These are phyloP conservation scores for Macrophomina pseudophaseolina DNA, from an alignment of 2,329 filamentous ascomycete genomes.

Conservation along the genomic window DNA sequence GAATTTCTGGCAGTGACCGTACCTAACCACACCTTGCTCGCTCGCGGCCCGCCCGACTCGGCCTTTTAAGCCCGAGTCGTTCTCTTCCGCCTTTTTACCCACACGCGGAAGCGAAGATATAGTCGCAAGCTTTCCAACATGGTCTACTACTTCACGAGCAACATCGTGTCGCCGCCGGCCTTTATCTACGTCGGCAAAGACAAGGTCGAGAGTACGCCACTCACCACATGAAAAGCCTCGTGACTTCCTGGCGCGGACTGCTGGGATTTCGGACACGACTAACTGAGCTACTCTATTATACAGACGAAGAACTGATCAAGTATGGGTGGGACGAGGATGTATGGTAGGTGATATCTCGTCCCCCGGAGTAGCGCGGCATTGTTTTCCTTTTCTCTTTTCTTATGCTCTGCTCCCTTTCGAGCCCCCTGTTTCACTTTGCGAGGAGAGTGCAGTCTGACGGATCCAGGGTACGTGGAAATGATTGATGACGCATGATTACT, in stretches of 20 bases:
- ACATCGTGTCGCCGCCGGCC: constrained; percentile 77
- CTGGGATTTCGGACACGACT: neutral
- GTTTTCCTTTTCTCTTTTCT: neutral
- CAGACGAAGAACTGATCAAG: constrained; percentile 96
- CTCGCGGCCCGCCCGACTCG: constrained; percentile 7
- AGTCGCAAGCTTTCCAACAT: constrained; percentile 53
- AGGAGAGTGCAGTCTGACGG: neutral
- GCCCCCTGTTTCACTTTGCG: neutral
- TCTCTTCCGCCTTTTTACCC: neutral
- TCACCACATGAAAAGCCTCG: neutral
- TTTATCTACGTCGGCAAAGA: constrained; percentile 98
- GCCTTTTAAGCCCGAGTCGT: neutral
- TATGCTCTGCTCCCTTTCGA: no score
- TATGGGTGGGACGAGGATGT: constrained; percentile 95
- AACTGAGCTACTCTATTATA: neutral
- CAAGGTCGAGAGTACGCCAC: constrained; percentile 88
- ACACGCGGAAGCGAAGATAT: neutral
- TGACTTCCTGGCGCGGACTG: neutral
- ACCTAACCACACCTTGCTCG: constrained; percentile 15
- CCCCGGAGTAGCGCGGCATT: neutral
- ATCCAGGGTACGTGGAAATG: constrained; percentile 2
- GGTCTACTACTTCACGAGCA: constrained; percentile 97
- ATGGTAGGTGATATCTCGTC: constrained; percentile 64
- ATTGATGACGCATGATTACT: neutral
- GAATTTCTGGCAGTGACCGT: constrained; percentile 17